Percentiles rank a stretch among this genome's conserved stretches.
These are phyloP conservation scores for Cercospora sojina DNA, from an alignment of 2,329 filamentous ascomycete species.

Conservation along the genomic window DNA sequence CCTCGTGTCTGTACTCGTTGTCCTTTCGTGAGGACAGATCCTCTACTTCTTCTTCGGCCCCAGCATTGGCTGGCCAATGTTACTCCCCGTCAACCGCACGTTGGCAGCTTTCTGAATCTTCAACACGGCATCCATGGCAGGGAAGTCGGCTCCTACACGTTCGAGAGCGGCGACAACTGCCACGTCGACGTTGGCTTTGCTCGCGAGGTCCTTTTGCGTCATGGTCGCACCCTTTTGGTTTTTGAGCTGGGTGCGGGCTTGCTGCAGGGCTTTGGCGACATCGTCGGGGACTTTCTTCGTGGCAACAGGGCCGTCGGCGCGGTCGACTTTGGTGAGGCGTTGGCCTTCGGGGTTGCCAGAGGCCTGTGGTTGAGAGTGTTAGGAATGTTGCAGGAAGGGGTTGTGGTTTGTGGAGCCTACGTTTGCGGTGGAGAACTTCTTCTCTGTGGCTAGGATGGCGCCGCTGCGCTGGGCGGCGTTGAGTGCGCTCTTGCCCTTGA, in stretches of 20 bases:
- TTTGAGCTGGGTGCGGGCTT: constrained; percentile 74
- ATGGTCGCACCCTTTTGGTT: constrained; percentile 71
- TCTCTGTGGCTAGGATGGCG: constrained; percentile 77
- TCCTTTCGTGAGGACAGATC: not conserved
- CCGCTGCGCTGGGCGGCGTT: constrained; percentile 88
- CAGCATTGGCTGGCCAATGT: constrained; percentile 79
- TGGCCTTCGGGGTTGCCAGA: constrained; percentile 68
- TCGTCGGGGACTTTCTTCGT: constrained; percentile 82
- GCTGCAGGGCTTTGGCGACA: constrained; percentile 79
- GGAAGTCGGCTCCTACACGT: constrained; percentile 73
- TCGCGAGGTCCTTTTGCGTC: constrained; percentile 86
- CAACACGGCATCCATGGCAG: constrained; percentile 84
- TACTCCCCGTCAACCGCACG: constrained; percentile 39
- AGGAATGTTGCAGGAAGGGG: constrained; percentile 29
- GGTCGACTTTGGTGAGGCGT: constrained; percentile 96
- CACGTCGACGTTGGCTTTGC: constrained; percentile 83
- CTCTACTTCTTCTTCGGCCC: constrained; percentile 65
- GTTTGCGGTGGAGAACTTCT: constrained; percentile 82
- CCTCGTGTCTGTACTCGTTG: not conserved
- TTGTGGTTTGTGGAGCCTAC: constrained; percentile 54
- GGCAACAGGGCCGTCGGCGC: constrained; percentile 95
- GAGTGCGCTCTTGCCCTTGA: constrained; percentile 77
- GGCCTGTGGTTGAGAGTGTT: constrained; percentile 27
- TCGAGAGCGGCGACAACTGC: constrained; percentile 82
- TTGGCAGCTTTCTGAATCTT: constrained; percentile 65